A percentile compares a stretch with the other conserved stretches of the same genome.
Conservation (phyloP, 495 filamentous ascomycete genomes). For the Sporormia fimetaria region DNA sequence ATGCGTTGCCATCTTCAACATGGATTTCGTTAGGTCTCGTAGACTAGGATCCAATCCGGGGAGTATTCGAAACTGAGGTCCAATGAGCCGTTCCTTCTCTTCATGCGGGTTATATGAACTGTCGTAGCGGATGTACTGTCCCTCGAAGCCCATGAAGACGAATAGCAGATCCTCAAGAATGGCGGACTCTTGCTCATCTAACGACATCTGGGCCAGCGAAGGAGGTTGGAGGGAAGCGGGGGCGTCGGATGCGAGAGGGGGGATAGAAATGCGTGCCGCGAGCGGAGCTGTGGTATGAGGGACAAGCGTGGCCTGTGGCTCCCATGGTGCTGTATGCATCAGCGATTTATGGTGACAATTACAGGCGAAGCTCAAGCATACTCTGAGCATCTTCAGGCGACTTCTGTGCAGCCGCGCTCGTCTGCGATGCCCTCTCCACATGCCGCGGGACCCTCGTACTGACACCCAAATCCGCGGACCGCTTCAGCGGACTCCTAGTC, state of each 20-base stretch:
- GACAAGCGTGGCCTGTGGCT: slow-evolving; percentile 67
- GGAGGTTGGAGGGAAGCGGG: slow-evolving; percentile 62
- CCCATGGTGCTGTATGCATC: slow-evolving; percentile 51
- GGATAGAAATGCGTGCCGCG: slow-evolving; percentile 72
- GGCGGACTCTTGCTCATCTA: slow-evolving; percentile 71
- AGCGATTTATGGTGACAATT: slow-evolving; percentile 22
- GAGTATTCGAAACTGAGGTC: slow-evolving; percentile 67
- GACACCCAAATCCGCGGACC: slow-evolving; percentile 33
- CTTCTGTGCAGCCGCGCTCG: slow-evolving; percentile 6
- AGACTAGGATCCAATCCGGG: slow-evolving; percentile 83
- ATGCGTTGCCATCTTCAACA: slow-evolving; percentile 93
- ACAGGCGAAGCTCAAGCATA: slow-evolving; percentile 10
- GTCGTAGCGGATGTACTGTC: slow-evolving; percentile 83
- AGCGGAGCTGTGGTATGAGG: slow-evolving; percentile 82
- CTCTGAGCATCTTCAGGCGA: slow-evolving; percentile 9
- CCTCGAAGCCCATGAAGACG: slow-evolving; percentile 98
- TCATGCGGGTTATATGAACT: slow-evolving; percentile 67
- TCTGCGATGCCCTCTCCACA: slow-evolving; percentile 31
- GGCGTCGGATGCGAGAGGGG: slow-evolving; percentile 60
- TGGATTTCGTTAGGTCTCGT: slow-evolving; percentile 71
- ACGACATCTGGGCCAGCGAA: slow-evolving; percentile 57
- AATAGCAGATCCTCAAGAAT: slow-evolving; percentile 86
- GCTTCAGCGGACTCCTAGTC: slow-evolving; percentile 55
- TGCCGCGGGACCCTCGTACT: slow-evolving; percentile 35
- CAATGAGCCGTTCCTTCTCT: slow-evolving; percentile 75